phyloP scores from a whole-genome alignment of 2,329 filamentous ascomycete species.

The Sclerotinia borealis region DNA sequence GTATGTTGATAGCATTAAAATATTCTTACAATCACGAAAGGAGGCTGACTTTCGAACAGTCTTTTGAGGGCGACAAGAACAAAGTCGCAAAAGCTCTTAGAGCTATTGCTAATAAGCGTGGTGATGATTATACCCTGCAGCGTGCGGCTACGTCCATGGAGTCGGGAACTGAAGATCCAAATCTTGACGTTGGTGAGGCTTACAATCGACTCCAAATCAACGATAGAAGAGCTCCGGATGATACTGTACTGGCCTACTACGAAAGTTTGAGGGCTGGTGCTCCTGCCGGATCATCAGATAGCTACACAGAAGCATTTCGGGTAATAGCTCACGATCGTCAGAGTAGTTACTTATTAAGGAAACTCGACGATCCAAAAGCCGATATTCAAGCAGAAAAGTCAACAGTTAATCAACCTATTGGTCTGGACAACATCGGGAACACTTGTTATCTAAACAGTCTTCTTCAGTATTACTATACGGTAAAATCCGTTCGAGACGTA shows the following conservation, averaged over 20 bases:
- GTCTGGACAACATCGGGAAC: slow-evolving; percentile 89
- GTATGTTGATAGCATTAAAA: slow-evolving; percentile 20
- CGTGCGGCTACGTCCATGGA: slow-evolving; percentile 27
- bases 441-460: slow-evolving; percentile 98
- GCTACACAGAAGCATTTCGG: slow-evolving; percentile 29
- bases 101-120: slow-evolving; percentile 28
- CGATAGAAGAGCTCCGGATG: slow-evolving; percentile 26
- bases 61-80: slow-evolving; percentile 28
- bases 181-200: slow-evolving; percentile 28
- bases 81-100: slow-evolving; percentile 29
- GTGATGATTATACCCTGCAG: slow-evolving; percentile 25
- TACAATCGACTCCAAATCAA: slow-evolving; percentile 31
- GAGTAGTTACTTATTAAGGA: slow-evolving; percentile 31
- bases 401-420: slow-evolving; percentile 64
- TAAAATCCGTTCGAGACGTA: slow-evolving; percentile 73
- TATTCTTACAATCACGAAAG: background rate
- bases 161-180: slow-evolving; percentile 21
- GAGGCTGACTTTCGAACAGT: slow-evolving; percentile 18
- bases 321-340: slow-evolving; percentile 30
- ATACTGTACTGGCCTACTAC: slow-evolving; percentile 31
- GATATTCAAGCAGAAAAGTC: slow-evolving; percentile 24
- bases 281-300: slow-evolving; percentile 29
- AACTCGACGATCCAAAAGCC: slow-evolving; percentile 32
- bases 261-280: slow-evolving; percentile 27
- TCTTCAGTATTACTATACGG: slow-evolving; percentile 89